Evolutionary conservation across 1,284 basidiomycete species (phyloP).

Genomic region (Boletus hoseneyae): DNA sequence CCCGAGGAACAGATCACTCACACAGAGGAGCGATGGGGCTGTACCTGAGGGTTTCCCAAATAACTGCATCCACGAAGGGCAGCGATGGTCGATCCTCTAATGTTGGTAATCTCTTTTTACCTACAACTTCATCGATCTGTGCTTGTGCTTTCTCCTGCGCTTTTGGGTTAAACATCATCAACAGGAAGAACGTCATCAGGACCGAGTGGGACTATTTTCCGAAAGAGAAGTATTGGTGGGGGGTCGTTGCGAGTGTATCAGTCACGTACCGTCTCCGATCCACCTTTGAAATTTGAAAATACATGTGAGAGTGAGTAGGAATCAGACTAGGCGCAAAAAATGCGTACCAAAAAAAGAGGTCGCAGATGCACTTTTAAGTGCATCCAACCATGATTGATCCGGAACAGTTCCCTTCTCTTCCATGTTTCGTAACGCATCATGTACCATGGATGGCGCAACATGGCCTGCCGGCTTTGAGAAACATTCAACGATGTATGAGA

Average conservation of each 20-base stretch:
- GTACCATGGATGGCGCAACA: constrained; percentile 11
- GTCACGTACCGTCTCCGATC: constrained; percentile 14
- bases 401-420: neutral
- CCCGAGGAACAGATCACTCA: neutral
- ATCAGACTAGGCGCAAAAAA: neutral
- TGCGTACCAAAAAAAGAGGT: constrained; percentile 14
- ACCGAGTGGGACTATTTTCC: constrained; percentile 6
- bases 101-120: constrained; percentile 27
- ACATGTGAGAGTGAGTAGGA: neutral
- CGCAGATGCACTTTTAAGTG: constrained; percentile 12
- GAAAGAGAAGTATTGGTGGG: neutral
- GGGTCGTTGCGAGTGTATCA: neutral
- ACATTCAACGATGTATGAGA: neutral
- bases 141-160: constrained; percentile 30
- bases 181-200: constrained; percentile 31
- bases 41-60: constrained; percentile 26
- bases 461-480: neutral
- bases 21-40: constrained; percentile 13
- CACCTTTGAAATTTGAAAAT: constrained; percentile 1
- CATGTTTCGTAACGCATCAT: constrained; percentile 3
- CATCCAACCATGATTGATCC: neutral
- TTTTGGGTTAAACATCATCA: constrained; percentile 33
- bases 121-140: constrained; percentile 35
- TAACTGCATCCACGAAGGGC: constrained; percentile 32
- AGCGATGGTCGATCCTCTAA: constrained; percentile 30